Base-by-base conservation (phyloP, 805 yeast species). In the Candida saitoana region DNA sequence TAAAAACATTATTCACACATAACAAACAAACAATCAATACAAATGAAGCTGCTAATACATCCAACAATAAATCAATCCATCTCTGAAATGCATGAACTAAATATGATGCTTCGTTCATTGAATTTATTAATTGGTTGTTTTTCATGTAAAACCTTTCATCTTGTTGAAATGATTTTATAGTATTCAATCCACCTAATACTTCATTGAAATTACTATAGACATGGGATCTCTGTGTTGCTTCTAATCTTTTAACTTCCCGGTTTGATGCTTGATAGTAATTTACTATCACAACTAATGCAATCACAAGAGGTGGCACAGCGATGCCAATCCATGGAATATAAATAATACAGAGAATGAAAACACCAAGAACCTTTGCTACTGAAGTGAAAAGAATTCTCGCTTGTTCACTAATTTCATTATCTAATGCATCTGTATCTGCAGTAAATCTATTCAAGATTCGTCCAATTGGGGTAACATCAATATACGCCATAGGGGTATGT, bases 11-110 rank as follows among this genome's bases (percentile, higher is more conserved):
- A 32, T 81, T 76, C 39, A 79, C 76, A 67, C 85, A 79, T 46
- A 81, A 59, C 54, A 82, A 52, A 15, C 79, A 60, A 45, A 82
- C 71, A 39, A 80, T 60, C 41, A 82, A 65, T 3, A 80, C 80
- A 56, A 76, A 73, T 0, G 49, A 40, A 24, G 70, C 62, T 3
- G 80, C 78, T 46, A 77, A 60, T 40, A 71, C 54, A 59, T 76
- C 80, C 47, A 77, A 62, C 42, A 74, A 70, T 32, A 78, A 69
- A 42, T 77, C 71, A 42, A 82, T 71, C 86, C 86, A 82, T 59
- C 87, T 70, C 62, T 81, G 86, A 42, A 69, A 65, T 3, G 79
- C 76, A 45, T 77, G 67, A 4, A 75, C 64, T 34, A 76, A 46
- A 43, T 60, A 74, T 47, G 72, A 73, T 2, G 80, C 79, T 52